A percentile compares a stretch with the other conserved stretches of the same genome.
Conservation (phyloP, 2,329 filamentous ascomycete species). For the Nemania abortiva region DNA sequence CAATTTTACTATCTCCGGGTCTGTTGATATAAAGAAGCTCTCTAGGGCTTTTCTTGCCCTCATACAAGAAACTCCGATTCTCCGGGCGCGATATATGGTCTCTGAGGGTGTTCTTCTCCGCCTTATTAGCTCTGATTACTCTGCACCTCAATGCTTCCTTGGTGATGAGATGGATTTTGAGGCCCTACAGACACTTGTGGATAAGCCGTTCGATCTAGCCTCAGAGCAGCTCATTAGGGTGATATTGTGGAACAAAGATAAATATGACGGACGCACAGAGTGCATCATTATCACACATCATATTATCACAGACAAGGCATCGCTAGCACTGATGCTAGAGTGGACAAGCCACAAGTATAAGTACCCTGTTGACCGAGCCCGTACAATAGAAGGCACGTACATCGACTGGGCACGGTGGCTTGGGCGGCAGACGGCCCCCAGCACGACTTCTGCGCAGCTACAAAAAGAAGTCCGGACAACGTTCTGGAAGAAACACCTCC, state of each 20-base stretch:
- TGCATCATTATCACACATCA: slow-evolving; percentile 15
- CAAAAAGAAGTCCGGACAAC: not conserved
- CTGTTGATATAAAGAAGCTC: slow-evolving; percentile 4
- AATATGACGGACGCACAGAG: not conserved
- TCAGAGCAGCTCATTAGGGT: slow-evolving; percentile 9
- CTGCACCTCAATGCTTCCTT: not conserved
- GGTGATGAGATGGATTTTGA: not conserved
- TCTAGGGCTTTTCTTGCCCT: slow-evolving; percentile 2
- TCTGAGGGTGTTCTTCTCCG: not conserved
- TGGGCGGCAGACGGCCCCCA: not conserved
- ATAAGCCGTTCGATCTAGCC: slow-evolving; percentile 18
- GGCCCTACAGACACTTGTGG: slow-evolving; percentile 1
- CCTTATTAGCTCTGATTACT: not conserved
- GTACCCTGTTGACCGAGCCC: not conserved
- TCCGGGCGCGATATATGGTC: slow-evolving; percentile 9
- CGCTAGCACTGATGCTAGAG: slow-evolving; percentile 11
- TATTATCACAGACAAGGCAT: slow-evolving; percentile 27
- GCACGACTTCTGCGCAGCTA: not conserved
- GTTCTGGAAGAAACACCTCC: slow-evolving; percentile 8
- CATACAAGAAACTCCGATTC: slow-evolving; percentile 13
- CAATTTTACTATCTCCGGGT: not conserved
- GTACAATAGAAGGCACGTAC: not conserved
- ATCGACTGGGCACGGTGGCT: slow-evolving; percentile 24
- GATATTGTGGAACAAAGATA: slow-evolving; percentile 11
- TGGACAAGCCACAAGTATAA: slow-evolving; percentile 16